Percentiles rank a stretch among this genome's conserved stretches.
Conservation (phyloP, 805 yeast species). For the Spathaspora passalidarum region DNA sequence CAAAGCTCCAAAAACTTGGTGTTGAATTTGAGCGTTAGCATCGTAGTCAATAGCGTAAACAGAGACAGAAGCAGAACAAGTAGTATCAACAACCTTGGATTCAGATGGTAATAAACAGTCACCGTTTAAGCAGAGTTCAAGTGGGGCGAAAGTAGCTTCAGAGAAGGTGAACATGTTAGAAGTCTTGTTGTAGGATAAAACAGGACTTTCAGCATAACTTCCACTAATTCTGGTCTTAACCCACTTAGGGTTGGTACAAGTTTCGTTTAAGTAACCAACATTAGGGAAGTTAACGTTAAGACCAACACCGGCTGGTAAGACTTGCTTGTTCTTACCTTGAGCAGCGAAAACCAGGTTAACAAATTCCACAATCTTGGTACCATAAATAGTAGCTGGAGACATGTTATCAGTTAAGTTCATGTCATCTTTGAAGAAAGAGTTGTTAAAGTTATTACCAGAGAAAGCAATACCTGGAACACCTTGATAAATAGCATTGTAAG, state of each 20-base stretch:
- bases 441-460: slow-evolving; percentile 49
- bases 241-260: slow-evolving; percentile 43
- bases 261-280: slow-evolving; percentile 38
- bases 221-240: slow-evolving; percentile 48
- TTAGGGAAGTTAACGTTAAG: slow-evolving; percentile 48
- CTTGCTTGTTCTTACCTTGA: slow-evolving; percentile 34
- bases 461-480: slow-evolving; percentile 50
- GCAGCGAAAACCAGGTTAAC: slow-evolving; percentile 34
- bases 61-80: slow-evolving; percentile 44
- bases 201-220: slow-evolving; percentile 25
- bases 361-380: slow-evolving; percentile 37
- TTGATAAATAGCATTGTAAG: slow-evolving; percentile 45
- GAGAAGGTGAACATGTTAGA: slow-evolving; percentile 25
- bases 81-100: slow-evolving; percentile 24
- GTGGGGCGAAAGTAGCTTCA: slow-evolving; percentile 13
- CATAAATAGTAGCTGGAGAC: slow-evolving; percentile 44
- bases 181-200: slow-evolving; percentile 38
- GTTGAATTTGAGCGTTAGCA: slow-evolving; percentile 19
- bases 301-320: slow-evolving; percentile 45
- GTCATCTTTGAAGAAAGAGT: slow-evolving; percentile 47
- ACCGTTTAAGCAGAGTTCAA: slow-evolving; percentile 37
- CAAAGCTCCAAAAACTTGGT: background rate
- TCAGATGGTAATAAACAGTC: slow-evolving; percentile 45
- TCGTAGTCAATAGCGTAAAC: slow-evolving; percentile 49
- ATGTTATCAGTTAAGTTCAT: slow-evolving; percentile 37